These are phyloP conservation scores for Penicillium sp. DNA, from an alignment of 2,329 filamentous ascomycete genomes.

Conservation along the genomic window DNA sequence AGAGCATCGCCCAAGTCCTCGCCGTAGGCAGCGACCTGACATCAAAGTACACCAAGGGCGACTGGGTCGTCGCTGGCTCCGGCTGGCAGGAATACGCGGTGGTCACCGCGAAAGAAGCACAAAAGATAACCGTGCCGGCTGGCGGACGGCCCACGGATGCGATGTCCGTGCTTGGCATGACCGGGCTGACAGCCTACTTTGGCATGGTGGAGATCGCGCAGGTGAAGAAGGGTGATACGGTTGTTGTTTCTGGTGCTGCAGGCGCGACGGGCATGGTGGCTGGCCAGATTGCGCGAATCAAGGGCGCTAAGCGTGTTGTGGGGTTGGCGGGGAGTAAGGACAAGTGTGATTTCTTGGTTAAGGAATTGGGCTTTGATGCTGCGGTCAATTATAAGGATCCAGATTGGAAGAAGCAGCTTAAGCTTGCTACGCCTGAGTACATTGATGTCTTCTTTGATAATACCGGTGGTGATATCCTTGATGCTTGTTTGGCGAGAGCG, in stretches of 20 bases:
- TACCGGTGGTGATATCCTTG: constrained; percentile 69
- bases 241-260: constrained; percentile 75
- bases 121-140: constrained; percentile 47
- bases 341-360: constrained; percentile 65
- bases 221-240: constrained; percentile 68
- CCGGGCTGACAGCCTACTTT: constrained; percentile 74
- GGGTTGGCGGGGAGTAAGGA: constrained; percentile 66
- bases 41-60: constrained; percentile 32
- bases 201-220: constrained; percentile 69
- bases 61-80: constrained; percentile 53
- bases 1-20: constrained; percentile 59
- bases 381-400: constrained; percentile 69
- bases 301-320: constrained; percentile 61
- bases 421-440: constrained; percentile 57
- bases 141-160: constrained; percentile 59
- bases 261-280: constrained; percentile 75
- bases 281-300: constrained; percentile 75
- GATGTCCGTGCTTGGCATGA: constrained; percentile 63
- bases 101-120: constrained; percentile 52
- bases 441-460: constrained; percentile 76
- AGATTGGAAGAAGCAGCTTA: constrained; percentile 61
- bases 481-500: constrained; percentile 64
- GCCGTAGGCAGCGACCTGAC: constrained; percentile 51
- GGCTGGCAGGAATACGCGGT: constrained; percentile 70
- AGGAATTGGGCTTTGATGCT: constrained; percentile 65